A percentile compares a stretch with the other conserved stretches of the same genome.
phyloP scores from a whole-genome alignment of 108 stramenopile species.

The Skeletonema costatum region DNA sequence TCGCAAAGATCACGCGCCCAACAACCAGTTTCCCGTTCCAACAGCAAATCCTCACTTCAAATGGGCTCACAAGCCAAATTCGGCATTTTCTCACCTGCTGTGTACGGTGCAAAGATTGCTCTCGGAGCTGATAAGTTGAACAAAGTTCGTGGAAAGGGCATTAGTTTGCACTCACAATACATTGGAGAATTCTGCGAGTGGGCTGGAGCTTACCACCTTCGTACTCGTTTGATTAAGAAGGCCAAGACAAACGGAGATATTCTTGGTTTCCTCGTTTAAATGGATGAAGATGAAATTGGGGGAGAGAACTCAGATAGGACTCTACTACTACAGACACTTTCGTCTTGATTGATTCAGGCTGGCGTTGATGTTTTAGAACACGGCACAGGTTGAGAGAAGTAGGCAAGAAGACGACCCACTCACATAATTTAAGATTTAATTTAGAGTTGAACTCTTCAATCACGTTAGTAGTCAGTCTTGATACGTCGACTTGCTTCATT shows the following conservation, averaged over 20 bases:
- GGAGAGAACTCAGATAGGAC: background rate
- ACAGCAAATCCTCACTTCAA: constrained; percentile 45
- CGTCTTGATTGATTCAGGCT: background rate
- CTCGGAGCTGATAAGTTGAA: constrained; percentile 82
- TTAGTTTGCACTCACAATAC: constrained; percentile 89
- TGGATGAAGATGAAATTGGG: background rate
- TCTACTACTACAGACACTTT: background rate
- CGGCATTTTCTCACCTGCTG: constrained; percentile 97
- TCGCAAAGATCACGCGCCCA: constrained; percentile 61
- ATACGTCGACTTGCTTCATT: too few relatives aligned
- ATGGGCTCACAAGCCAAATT: constrained; percentile 93
- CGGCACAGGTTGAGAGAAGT: too few relatives aligned
- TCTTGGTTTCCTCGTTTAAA: constrained; percentile 94
- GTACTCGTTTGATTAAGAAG: constrained; percentile 69
- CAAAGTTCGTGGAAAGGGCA: constrained; percentile 90
- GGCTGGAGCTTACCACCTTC: constrained; percentile 91
- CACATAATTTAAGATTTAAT: too few relatives aligned
- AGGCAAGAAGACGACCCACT: too few relatives aligned
- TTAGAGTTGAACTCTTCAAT: too few relatives aligned
- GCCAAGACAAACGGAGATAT: constrained; percentile 96
- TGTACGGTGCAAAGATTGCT: constrained; percentile 91
- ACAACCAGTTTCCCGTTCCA: constrained; percentile 39
- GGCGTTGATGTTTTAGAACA: background rate
- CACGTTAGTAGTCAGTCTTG: too few relatives aligned
- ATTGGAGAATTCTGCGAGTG: constrained; percentile 94